Conservation (phyloP, 768 basidiomycete genomes). For the Lactifluus rugatus region DNA sequence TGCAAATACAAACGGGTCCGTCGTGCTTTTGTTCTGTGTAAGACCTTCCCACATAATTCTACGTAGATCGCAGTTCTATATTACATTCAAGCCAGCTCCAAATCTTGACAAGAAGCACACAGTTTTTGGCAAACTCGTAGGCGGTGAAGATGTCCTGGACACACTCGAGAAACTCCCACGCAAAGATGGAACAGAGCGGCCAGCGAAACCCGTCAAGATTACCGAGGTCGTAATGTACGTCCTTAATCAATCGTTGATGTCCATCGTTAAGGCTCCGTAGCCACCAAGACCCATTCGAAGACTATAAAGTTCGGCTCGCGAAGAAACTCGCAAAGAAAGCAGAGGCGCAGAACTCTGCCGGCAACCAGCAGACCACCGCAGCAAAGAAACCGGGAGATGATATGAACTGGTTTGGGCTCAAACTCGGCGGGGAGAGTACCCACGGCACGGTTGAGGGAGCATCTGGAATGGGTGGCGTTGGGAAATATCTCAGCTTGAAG, state of each 20-base stretch:
- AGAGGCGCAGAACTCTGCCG: slow-evolving; percentile 31
- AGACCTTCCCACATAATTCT: not conserved
- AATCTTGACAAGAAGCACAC: slow-evolving; percentile 92
- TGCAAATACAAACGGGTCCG: slow-evolving; percentile 74
- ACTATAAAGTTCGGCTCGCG: slow-evolving; percentile 74
- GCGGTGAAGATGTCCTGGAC: slow-evolving; percentile 85
- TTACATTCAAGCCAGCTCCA: slow-evolving; percentile 76
- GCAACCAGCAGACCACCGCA: slow-evolving; percentile 19
- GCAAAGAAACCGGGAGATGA: slow-evolving; percentile 57
- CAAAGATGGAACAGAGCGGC: slow-evolving; percentile 80
- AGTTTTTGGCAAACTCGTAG: slow-evolving; percentile 95
- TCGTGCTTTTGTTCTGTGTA: slow-evolving; percentile 7
- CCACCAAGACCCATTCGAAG: slow-evolving; percentile 92
- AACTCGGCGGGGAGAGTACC: slow-evolving; percentile 45
- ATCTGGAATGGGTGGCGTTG: slow-evolving; percentile 46
- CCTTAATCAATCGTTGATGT: not conserved
- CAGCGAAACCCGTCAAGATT: slow-evolving; percentile 76
- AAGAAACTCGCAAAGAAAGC: slow-evolving; percentile 63
- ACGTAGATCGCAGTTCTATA: slow-evolving; percentile 80
- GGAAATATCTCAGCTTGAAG: slow-evolving; percentile 60
- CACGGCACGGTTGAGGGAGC: slow-evolving; percentile 24
- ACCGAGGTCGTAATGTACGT: slow-evolving; percentile 79
- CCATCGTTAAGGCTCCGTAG: slow-evolving; percentile 29
- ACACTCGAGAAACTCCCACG: slow-evolving; percentile 72
- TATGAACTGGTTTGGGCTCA: slow-evolving; percentile 84